phyloP scores from a whole-genome alignment of 2,329 filamentous ascomycete genomes.

The Ophiostoma triangulosporum region DNA sequence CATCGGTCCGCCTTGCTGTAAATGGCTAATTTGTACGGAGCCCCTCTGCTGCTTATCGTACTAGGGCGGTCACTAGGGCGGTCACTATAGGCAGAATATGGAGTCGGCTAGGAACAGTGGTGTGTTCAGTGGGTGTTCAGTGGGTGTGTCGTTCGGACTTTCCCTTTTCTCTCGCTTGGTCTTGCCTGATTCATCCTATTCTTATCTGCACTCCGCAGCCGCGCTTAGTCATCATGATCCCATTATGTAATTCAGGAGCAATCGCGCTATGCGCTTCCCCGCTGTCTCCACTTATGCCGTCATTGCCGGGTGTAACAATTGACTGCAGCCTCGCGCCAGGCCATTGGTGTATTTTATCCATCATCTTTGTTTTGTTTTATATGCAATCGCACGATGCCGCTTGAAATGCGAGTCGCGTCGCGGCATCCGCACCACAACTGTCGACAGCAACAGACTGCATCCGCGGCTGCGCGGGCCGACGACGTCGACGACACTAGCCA shows the following conservation, averaged over 20 bases:
- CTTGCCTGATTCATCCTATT: not conserved
- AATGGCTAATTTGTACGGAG: slow-evolving; percentile 5
- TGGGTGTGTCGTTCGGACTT: not conserved
- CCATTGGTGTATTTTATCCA: not conserved
- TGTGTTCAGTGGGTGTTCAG: not conserved
- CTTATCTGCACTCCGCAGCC: not conserved
- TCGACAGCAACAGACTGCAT: not conserved
- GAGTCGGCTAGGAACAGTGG: not conserved
- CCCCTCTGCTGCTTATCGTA: not conserved
- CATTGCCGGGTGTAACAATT: no score
- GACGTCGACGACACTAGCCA: not conserved
- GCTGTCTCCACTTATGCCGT: slow-evolving; percentile 1
- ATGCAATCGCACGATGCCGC: slow-evolving; percentile 1
- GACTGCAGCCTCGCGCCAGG: no score
- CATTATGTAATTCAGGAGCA: not conserved
- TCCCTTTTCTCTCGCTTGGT: not conserved
- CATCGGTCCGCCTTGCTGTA: slow-evolving; percentile 6
- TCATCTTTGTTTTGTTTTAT: no score
- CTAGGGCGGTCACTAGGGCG: not conserved
- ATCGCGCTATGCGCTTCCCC: not conserved
- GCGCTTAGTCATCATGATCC: no score
- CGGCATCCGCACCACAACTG: not conserved
- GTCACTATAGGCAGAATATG: not conserved
- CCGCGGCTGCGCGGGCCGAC: not conserved
- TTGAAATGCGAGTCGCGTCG: slow-evolving; percentile 5